Percentiles rank a stretch among this genome's conserved stretches.
phyloP scores from a whole-genome alignment of 805 yeast species.

The Saccharomycopsis sp. region DNA sequence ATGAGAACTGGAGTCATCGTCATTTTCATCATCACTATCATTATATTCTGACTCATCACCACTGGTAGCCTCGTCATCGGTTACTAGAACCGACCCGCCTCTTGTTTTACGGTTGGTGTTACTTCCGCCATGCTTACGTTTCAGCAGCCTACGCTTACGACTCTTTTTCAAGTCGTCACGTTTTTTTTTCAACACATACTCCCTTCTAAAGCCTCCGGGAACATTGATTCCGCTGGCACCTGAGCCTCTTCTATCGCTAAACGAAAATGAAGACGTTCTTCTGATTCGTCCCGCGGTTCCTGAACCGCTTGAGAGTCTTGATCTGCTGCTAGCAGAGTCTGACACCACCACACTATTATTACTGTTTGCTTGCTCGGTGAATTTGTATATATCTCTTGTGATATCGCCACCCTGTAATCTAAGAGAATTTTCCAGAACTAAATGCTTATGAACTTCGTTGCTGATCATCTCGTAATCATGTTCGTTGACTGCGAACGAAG shows the following conservation, averaged over 20 bases:
- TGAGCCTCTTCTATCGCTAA: constrained; percentile 45
- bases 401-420: constrained; percentile 32
- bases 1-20: background rate
- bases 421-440: constrained; percentile 22
- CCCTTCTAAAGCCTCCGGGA: constrained; percentile 81
- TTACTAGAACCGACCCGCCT: background rate
- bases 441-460: constrained; percentile 21
- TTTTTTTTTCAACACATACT: constrained; percentile 43
- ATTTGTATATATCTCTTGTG: constrained; percentile 31
- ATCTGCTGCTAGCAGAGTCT: constrained; percentile 5
- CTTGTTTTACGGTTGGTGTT: constrained; percentile 12
- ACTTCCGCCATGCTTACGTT: constrained; percentile 4
- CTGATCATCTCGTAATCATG: constrained; percentile 16
- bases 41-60: constrained; percentile 5
- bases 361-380: constrained; percentile 14
- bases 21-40: background rate
- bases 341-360: background rate
- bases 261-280: constrained; percentile 20
- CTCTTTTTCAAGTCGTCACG: constrained; percentile 20
- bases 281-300: constrained; percentile 8
- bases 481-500: constrained; percentile 17
- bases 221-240: constrained; percentile 63
- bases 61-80: constrained; percentile 1
- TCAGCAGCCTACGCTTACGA: background rate
- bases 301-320: constrained; percentile 2